Base-by-base conservation (phyloP, 148 eudicot species). In the Fagopyrum tataricum region DNA sequence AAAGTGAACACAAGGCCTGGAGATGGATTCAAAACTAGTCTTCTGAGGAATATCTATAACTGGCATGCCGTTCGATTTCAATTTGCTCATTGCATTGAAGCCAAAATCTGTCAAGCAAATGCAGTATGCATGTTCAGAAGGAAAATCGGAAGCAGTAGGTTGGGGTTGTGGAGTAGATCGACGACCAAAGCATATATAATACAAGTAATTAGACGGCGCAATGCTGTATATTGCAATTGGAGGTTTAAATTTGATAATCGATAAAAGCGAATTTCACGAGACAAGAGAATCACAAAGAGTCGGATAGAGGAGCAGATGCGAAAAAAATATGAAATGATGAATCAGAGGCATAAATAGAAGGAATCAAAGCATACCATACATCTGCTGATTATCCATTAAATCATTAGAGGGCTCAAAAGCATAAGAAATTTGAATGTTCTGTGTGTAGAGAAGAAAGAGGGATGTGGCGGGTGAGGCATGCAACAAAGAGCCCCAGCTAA, bases 321-420 rank as follows among this genome's bases (percentile, higher is more conserved):
- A 7, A 24, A 59, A 23, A 23, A 14, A 24, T 5, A 59, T 5
- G 66, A 59, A 59, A 58, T 52, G 4, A 48, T 4, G 53, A 17
- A 48, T 2, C n/a, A 14, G 53, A 17, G 53, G 15, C 53, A 48
- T 12, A 11, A 9, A 14, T 6, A 52, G 7, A 17, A 15, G 8
- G 6, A 52, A 52, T 52, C 62, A 31, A 20, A 55, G 11, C 15
- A 59, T 59, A 59, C 66, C 66, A 4, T 59, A 9, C 66, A 59
- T 59, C 66, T 59, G 66, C 4, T 59, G 66, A 59, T 59, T 59
- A 11, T 59, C 66, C 66, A 59, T 59, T n/a, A n/a, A n/a, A n/a
- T 14, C 5, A 55, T 18, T 10, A 21, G 21, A 18, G 8, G 21
- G 31, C 20, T 23, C 7, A 1, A 26, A 23, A 55, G 23, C 4